Evolutionary conservation across 2,329 filamentous ascomycete species (phyloP).

Genomic region (Cordyceps cicadae): DNA sequence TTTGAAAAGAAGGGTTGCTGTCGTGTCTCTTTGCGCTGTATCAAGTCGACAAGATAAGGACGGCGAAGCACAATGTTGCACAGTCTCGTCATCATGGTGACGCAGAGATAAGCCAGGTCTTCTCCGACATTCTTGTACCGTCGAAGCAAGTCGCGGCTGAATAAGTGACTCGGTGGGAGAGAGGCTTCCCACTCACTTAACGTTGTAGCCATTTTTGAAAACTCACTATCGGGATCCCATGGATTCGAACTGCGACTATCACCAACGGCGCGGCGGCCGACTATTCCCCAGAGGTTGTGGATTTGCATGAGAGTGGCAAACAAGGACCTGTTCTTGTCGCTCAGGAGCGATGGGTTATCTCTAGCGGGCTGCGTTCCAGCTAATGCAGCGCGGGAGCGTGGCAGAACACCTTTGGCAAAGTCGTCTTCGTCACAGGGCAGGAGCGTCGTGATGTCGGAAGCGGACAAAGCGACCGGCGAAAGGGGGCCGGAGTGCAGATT

Average conservation of each 20-base stretch:
- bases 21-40: constrained; percentile 31
- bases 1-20: constrained; percentile 32
- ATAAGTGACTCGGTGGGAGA: constrained; percentile 40
- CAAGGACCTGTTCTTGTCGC: constrained; percentile 38
- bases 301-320: constrained; percentile 49
- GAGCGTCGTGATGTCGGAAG: constrained; percentile 45
- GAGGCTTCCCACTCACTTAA: constrained; percentile 40
- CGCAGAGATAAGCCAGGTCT: constrained; percentile 46
- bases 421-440: constrained; percentile 45
- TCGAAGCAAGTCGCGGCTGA: constrained; percentile 34
- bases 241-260: constrained; percentile 36
- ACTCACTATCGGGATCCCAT: constrained; percentile 41
- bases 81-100: constrained; percentile 47
- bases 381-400: constrained; percentile 42
- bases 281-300: constrained; percentile 45
- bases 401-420: constrained; percentile 40
- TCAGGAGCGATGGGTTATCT: constrained; percentile 35
- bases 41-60: constrained; percentile 43
- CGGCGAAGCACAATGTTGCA: constrained; percentile 50
- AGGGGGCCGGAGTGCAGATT: constrained; percentile 46
- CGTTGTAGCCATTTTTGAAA: constrained; percentile 33
- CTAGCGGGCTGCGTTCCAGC: constrained; percentile 44
- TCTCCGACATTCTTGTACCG: constrained; percentile 39
- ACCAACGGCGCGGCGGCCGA: constrained; percentile 40
- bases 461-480: constrained; percentile 42